These are phyloP conservation scores for Ogataea nakhonphanomensis DNA, from an alignment of 805 yeast species.

Conservation along the genomic window DNA sequence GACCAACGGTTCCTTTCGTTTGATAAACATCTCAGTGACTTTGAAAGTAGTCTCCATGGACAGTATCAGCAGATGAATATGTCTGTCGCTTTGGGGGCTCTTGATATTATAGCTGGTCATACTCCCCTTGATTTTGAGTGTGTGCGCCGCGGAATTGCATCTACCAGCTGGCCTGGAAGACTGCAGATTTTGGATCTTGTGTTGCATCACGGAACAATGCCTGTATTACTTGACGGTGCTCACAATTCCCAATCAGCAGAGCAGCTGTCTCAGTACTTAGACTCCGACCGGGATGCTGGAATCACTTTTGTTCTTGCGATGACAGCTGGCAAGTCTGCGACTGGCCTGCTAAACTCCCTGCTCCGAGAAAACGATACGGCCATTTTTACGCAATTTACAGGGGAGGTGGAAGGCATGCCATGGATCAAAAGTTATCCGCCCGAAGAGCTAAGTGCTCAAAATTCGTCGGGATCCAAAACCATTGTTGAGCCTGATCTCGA, in stretches of 20 bases:
- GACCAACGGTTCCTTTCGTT: slow-evolving; percentile 2
- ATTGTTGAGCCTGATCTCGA: slow-evolving; percentile 23
- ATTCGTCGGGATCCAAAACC: slow-evolving; percentile 28
- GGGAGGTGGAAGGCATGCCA: slow-evolving; percentile 82
- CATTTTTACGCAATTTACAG: slow-evolving; percentile 58
- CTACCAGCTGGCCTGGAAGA: slow-evolving; percentile 84
- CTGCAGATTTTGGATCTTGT: slow-evolving; percentile 50
- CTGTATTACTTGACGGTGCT: slow-evolving; percentile 79
- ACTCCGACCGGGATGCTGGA: slow-evolving; percentile 8
- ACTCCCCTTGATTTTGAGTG: slow-evolving; percentile 23
- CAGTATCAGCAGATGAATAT: slow-evolving; percentile 69
- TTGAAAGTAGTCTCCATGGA: slow-evolving; percentile 60
- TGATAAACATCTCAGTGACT: slow-evolving; percentile 14
- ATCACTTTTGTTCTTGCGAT: slow-evolving; percentile 67
- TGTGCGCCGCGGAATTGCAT: slow-evolving; percentile 49
- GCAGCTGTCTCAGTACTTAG: slow-evolving; percentile 59
- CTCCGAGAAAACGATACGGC: slow-evolving; percentile 51
- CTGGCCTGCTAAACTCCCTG: slow-evolving; percentile 48
- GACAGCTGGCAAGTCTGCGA: slow-evolving; percentile 66
- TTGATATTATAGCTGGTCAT: slow-evolving; percentile 36
- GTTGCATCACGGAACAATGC: slow-evolving; percentile 23
- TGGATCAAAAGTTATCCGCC: slow-evolving; percentile 64
- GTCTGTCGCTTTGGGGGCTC: slow-evolving; percentile 58
- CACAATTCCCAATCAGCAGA: slow-evolving; percentile 84
- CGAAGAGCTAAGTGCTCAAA: slow-evolving; percentile 28